Percentiles rank a stretch among this genome's conserved stretches.
Evolutionary conservation across 192 early-diverging fungal species (phyloP).

Genomic region (Mortierella hygrophila): DNA sequence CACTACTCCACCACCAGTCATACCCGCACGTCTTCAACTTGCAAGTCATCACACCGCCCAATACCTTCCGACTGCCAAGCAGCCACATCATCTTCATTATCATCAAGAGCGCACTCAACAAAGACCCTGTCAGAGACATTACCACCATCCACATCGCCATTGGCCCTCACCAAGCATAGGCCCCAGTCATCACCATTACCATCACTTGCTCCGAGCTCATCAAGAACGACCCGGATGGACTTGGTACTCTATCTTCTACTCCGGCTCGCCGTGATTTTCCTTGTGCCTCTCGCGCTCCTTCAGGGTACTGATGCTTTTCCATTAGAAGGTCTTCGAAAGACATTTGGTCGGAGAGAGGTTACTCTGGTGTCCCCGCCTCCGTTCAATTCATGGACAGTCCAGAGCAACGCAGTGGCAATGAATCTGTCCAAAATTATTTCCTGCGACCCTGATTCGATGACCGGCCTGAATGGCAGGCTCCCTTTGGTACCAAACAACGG

Average conservation of each 20-base stretch:
- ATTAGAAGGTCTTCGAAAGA: neutral
- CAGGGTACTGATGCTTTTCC: constrained; percentile 5
- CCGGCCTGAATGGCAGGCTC: constrained; percentile 31
- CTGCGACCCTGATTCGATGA: constrained; percentile 30
- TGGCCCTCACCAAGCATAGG: neutral
- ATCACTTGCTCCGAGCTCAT: neutral
- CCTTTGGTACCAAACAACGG: constrained; percentile 10
- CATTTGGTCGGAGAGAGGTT: neutral
- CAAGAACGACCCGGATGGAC: neutral
- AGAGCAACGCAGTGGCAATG: constrained; percentile 22
- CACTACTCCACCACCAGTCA: neutral
- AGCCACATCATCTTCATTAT: neutral
- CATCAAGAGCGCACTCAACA: neutral
- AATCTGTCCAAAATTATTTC: constrained; percentile 32
- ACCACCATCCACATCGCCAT: neutral
- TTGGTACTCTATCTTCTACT: neutral
- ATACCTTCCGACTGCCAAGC: neutral
- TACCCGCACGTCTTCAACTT: neutral
- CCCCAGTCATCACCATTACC: neutral
- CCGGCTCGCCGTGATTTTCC: neutral
- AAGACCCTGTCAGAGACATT: neutral
- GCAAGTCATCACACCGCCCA: neutral
- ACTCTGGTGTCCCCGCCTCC: neutral
- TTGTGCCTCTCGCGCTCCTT: neutral
- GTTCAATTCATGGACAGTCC: neutral